A percentile compares a stretch with the other conserved stretches of the same genome.
These are phyloP conservation scores for Babesia ovis DNA, from an alignment of 169 alveolate species.

Conservation along the genomic window DNA sequence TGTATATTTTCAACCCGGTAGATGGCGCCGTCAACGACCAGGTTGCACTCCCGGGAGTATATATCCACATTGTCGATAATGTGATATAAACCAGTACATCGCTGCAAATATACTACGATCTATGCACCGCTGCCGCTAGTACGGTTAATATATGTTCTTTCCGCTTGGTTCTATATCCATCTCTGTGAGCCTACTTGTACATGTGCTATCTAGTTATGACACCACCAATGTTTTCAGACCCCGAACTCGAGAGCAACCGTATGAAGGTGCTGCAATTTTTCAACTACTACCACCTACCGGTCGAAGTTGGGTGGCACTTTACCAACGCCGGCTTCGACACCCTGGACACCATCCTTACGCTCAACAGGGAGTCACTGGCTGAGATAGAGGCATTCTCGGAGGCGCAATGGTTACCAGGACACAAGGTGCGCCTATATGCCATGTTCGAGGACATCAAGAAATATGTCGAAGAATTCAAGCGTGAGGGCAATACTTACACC, in stretches of 20 bases:
- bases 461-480: constrained; percentile 70
- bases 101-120: too few species aligned
- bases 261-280: constrained; percentile 82
- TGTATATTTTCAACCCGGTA: too few species aligned
- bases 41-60: neutral
- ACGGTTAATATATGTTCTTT: too few species aligned
- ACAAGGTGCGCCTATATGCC: constrained; percentile 77
- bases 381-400: constrained; percentile 83
- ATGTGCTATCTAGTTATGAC: neutral
- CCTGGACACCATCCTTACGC: constrained; percentile 82
- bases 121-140: too few species aligned
- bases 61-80: too few species aligned
- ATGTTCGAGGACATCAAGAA: constrained; percentile 75
- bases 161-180: neutral
- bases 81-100: too few species aligned
- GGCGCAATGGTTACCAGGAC: constrained; percentile 88
- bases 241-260: constrained; percentile 82
- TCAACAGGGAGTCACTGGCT: constrained; percentile 81
- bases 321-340: constrained; percentile 88
- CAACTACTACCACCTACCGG: constrained; percentile 81
- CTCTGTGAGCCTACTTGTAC: neutral
- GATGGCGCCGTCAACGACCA: too few species aligned
- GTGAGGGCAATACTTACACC: constrained; percentile 41
- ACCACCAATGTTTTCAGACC: constrained; percentile 69
- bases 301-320: constrained; percentile 84